A percentile compares a stretch with the other conserved stretches of the same genome.
These are phyloP conservation scores for Phialemoniopsis sp. DNA, from an alignment of 2,329 filamentous ascomycete species.

Conservation along the genomic window DNA sequence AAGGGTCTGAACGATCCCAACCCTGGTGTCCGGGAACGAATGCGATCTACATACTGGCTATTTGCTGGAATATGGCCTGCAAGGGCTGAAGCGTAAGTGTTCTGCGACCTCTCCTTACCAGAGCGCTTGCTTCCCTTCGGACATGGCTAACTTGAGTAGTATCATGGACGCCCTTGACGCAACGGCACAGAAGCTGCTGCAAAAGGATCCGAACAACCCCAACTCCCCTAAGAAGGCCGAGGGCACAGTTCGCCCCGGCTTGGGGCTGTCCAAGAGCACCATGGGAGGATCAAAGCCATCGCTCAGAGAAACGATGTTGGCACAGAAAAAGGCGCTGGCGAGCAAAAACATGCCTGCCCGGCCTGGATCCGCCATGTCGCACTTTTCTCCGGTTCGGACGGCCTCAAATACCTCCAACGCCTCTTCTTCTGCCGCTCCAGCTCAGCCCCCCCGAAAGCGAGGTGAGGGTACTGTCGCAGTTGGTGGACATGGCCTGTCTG, in stretches of 20 bases:
- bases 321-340: constrained; percentile 65
- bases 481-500: constrained; percentile 55
- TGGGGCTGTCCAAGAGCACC: constrained; percentile 61
- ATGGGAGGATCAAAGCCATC: constrained; percentile 57
- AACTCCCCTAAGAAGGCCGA: constrained; percentile 58
- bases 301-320: constrained; percentile 78
- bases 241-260: constrained; percentile 45
- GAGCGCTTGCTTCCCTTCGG: neutral
- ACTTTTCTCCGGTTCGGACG: constrained; percentile 49
- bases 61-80: constrained; percentile 76
- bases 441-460: constrained; percentile 32
- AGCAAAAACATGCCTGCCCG: constrained; percentile 49
- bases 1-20: constrained; percentile 88
- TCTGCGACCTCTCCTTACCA: neutral
- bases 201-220: constrained; percentile 81
- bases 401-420: constrained; percentile 30
- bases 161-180: constrained; percentile 76
- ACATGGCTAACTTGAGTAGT: constrained; percentile 32
- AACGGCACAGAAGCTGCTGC: constrained; percentile 74
- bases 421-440: constrained; percentile 22
- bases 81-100: constrained; percentile 65
- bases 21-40: constrained; percentile 81
- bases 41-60: constrained; percentile 81
- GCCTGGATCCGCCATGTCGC: constrained; percentile 61
- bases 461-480: constrained; percentile 38